Percentiles rank a stretch among this genome's conserved stretches.
phyloP scores from a whole-genome alignment of 768 basidiomycete species.

The Boletus tylopilopsis region DNA sequence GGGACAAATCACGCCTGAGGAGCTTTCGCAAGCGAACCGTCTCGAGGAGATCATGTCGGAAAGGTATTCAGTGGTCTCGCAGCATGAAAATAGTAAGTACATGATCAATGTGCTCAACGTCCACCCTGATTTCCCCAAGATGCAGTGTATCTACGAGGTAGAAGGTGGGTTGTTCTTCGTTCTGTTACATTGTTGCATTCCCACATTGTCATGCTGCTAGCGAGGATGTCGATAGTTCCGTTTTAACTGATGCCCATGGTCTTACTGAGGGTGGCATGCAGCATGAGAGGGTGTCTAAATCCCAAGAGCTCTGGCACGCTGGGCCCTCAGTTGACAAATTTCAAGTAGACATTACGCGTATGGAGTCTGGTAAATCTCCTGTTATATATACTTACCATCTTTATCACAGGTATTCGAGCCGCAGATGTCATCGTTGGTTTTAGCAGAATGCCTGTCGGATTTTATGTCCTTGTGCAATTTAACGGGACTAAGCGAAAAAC shows the following conservation, averaged over 20 bases:
- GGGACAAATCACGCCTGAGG: neutral
- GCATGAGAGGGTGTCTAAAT: neutral
- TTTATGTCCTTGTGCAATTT: neutral
- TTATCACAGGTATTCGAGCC: conserved; percentile 6
- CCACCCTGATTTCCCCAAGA: neutral
- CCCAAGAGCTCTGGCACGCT: neutral
- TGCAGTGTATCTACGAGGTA: neutral
- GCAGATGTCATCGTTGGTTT: conserved; percentile 3
- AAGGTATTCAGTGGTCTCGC: neutral
- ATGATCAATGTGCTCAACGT: neutral
- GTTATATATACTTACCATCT: neutral
- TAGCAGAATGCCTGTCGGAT: conserved; percentile 5
- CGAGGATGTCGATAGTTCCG: neutral
- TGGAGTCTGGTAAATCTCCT: neutral
- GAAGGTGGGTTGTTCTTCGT: neutral
- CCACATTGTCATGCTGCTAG: neutral
- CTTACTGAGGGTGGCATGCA: neutral
- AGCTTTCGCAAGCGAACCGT: neutral
- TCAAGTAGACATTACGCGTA: conserved; percentile 1
- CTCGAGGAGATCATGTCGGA: neutral
- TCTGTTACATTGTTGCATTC: too few relatives aligned
- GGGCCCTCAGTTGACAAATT: neutral
- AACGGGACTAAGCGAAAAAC: neutral
- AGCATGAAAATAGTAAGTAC: neutral
- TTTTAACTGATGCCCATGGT: neutral